A percentile compares a stretch with the other conserved stretches of the same genome.
phyloP scores from a whole-genome alignment of 2,329 filamentous ascomycete species.

The Scytalidium lignicola region DNA sequence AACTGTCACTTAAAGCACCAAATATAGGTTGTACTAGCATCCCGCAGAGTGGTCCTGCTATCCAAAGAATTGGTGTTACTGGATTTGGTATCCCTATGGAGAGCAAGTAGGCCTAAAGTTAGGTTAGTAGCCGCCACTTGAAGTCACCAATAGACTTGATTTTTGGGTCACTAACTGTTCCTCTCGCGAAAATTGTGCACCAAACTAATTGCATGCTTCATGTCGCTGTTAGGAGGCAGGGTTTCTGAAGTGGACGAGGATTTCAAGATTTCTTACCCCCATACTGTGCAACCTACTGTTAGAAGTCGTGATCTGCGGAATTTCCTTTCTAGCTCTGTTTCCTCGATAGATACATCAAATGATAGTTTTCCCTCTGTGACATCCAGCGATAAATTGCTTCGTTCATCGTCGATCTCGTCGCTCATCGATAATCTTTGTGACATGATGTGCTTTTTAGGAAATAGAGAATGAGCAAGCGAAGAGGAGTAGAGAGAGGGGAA shows the following conservation, averaged over 20 bases:
- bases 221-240: not conserved
- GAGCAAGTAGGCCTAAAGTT: constrained; percentile 27
- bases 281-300: not conserved
- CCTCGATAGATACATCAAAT: not conserved
- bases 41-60: constrained; percentile 49
- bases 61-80: constrained; percentile 47
- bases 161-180: not conserved
- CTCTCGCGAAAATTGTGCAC: not conserved
- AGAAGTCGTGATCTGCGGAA: not conserved
- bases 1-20: constrained; percentile 43
- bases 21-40: constrained; percentile 49
- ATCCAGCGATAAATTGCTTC: not conserved
- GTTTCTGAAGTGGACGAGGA: not conserved
- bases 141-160: not conserved
- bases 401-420: not conserved
- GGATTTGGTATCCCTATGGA: constrained; percentile 48
- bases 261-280: not conserved
- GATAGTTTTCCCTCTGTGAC: not conserved
- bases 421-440: not conserved
- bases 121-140: too few relatives aligned
- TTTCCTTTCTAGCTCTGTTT: not conserved
- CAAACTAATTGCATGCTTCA: not conserved
- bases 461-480: too few relatives aligned
- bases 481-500: too few relatives aligned
- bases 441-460: too few relatives aligned